These are phyloP conservation scores for Physcomitrellopsis africana DNA, from an alignment of 225 moss, liverwort and hornwort genomes.

Conservation along the genomic window DNA sequence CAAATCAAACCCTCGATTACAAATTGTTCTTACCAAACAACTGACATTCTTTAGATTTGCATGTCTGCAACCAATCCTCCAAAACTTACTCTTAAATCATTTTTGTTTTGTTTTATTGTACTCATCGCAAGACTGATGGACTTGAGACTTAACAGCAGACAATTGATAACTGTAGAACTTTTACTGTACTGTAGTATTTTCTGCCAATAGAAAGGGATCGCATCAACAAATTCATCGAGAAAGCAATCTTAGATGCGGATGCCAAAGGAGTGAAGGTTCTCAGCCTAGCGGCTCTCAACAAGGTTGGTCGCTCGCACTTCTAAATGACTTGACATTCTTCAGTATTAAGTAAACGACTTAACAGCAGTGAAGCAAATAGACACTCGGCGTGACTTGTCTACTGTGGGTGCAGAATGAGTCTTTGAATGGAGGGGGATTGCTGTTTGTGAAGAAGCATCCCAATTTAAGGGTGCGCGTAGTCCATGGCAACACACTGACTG, in stretches of 20 bases:
- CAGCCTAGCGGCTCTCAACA: conserved; percentile 49
- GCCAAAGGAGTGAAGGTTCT: conserved; percentile 42
- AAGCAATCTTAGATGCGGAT: conserved; percentile 37
- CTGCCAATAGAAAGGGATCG: conserved; percentile 34
- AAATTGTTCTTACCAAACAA: too few species aligned
- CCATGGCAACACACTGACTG: conserved; percentile 75
- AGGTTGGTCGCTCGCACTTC: conserved; percentile 15
- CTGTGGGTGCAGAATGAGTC: conserved; percentile 58
- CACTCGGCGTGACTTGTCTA: too few species aligned
- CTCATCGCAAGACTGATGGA: not conserved
- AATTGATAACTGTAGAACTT: too few species aligned
- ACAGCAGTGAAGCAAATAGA: too few species aligned
- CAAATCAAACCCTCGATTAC: not conserved
- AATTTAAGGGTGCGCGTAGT: conserved; percentile 68
- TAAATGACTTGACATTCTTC: too few species aligned
- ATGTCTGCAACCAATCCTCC: too few species aligned
- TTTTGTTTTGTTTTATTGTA: too few species aligned
- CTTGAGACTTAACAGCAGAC: too few species aligned
- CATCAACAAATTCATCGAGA: conserved; percentile 39
- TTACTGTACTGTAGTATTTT: conserved; percentile 32
- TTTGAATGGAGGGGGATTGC: conserved; percentile 67
- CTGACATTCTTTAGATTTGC: too few species aligned
- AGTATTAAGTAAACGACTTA: too few species aligned
- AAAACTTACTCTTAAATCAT: not conserved
- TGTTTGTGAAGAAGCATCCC: conserved; percentile 64